phyloP scores from a whole-genome alignment of 257 asterid genomes.

The Solanum chiquidenum region DNA sequence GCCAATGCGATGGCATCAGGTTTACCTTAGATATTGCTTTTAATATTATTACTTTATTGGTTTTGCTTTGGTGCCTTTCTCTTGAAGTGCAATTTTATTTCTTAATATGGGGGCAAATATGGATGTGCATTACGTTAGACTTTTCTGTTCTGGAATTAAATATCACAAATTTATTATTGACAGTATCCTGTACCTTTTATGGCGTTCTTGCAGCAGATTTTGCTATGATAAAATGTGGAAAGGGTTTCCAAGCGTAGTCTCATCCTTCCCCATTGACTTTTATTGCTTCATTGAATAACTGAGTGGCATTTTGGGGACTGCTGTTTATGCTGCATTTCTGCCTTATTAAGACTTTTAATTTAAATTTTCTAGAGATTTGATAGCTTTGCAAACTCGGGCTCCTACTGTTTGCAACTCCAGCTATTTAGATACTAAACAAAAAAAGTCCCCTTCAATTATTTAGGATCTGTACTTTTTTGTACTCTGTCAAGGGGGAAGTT shows the following conservation, averaged over 20 bases:
- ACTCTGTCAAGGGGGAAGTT: not conserved
- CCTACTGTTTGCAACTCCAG: not conserved
- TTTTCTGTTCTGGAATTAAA: not conserved
- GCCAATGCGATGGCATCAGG: conserved; percentile 98
- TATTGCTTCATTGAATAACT: not conserved
- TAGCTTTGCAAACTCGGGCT: not conserved
- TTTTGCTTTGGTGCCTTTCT: not conserved
- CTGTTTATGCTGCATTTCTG: not conserved
- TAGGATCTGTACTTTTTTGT: not conserved
- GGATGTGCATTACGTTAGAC: not conserved
- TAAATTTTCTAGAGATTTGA: not conserved
- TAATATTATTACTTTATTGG: not conserved
- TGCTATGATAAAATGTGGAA: not conserved
- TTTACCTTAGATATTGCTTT: conserved; percentile 10
- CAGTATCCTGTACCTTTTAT: not conserved
- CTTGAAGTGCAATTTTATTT: not conserved
- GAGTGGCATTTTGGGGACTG: not conserved
- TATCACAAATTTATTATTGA: not conserved
- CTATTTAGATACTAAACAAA: not conserved
- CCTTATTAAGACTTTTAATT: not conserved
- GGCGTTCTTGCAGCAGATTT: not conserved
- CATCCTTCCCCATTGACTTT: not conserved
- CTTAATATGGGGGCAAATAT: not conserved
- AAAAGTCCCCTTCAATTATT: not conserved
- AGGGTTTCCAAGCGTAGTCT: not conserved